Conservation (phyloP, 257 asterid genomes). For the Nicotiana obtusifolia region DNA sequence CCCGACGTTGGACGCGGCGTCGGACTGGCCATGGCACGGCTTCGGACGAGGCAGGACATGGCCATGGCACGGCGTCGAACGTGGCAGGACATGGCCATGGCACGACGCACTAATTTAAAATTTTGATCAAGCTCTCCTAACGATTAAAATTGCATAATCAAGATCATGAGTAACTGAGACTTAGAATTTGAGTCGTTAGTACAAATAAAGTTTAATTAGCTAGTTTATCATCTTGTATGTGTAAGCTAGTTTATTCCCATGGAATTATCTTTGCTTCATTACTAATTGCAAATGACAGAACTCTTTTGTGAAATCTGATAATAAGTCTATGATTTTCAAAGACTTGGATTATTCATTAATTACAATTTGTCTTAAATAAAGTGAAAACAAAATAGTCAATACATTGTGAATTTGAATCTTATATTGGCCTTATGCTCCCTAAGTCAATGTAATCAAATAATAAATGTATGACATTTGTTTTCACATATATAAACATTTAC, state of each 20-base stretch:
- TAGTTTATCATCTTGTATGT: not conserved
- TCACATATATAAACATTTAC: not conserved
- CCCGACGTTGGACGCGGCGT: no score
- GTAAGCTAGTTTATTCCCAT: not conserved
- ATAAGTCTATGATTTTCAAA: not conserved
- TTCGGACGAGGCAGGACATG: no score
- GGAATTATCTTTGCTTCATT: no score
- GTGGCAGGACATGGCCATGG: no score
- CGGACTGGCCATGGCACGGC: no score
- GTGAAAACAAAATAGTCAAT: not conserved
- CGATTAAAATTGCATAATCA: not conserved
- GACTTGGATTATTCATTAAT: not conserved
- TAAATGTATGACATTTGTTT: not conserved
- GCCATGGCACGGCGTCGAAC: no score
- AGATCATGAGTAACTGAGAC: not conserved
- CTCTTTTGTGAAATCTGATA: not conserved
- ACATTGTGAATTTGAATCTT: not conserved
- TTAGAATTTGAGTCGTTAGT: not conserved
- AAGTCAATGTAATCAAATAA: not conserved
- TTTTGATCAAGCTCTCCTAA: not conserved
- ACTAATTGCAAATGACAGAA: not conserved
- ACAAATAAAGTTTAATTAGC: not conserved
- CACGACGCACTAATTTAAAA: not conserved
- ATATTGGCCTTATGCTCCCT: not conserved
- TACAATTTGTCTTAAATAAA: not conserved